Conservation (phyloP, 352 stramenopile species). For the Chrysophaeum taylorii region DNA sequence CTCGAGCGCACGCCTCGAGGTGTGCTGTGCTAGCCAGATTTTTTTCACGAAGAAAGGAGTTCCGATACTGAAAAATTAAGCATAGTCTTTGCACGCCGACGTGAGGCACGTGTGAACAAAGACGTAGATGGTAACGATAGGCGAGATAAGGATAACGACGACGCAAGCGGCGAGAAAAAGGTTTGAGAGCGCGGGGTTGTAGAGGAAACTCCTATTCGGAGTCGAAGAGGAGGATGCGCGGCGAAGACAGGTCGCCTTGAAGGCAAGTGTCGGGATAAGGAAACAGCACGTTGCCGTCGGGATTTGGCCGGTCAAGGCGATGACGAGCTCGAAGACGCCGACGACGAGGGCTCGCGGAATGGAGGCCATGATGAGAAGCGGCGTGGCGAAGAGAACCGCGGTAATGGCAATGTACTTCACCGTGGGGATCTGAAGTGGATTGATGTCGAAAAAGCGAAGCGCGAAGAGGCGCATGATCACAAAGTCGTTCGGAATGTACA, state of each 20-base stretch:
- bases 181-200: neutral
- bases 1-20: no score
- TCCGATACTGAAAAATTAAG: no score
- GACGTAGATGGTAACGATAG: neutral
- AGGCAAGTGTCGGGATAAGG: neutral
- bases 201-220: neutral
- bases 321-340: constrained; percentile 3
- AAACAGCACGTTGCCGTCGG: neutral
- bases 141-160: neutral
- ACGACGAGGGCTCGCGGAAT: neutral
- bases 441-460: neutral
- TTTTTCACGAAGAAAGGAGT: no score
- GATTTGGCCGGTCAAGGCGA: neutral
- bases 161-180: neutral
- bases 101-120: neutral
- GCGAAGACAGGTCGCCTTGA: neutral
- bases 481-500: constrained; percentile 10
- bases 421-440: neutral
- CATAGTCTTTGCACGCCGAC: neutral
- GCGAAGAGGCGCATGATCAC: neutral
- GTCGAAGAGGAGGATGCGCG: no score
- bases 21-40: no score
- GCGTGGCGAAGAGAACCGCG: neutral
- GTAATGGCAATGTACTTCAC: neutral
- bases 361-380: neutral